Base-by-base conservation (phyloP, 2,329 filamentous ascomycete species). In the Botrytis fabae region DNA sequence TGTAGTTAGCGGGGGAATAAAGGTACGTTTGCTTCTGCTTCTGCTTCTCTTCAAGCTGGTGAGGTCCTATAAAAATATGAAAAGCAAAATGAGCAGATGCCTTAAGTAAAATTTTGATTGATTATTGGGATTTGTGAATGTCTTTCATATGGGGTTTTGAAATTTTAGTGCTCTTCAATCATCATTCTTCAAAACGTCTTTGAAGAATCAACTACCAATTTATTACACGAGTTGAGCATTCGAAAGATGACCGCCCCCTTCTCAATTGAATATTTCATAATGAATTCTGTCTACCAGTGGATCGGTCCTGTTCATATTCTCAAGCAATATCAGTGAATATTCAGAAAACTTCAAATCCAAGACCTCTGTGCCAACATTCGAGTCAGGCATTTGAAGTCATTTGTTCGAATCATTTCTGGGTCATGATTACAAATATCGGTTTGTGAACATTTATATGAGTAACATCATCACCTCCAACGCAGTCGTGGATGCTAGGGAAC, bases 131-230 rank as follows among this genome's bases (percentile, higher is more conserved):
- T 20, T 60, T 32, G 4, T 35, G 20, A 12, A 38, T 35, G 9
- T 8, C 10, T 4, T 35, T 35, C 6, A 2, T 5, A 38, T 25
- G 12, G 6, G 28, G 6, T 0, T 22, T 6, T 38, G 28, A 22
- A 9, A 16, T 54, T 28, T 28, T 9, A 12, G 12, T 60, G 18
- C 20, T 42, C 25, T n/a, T 12, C 22, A 10, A 18, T 7, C 18
- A 62, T 42, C 35, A 62, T 72, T 83, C 83, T 0, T 85, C 84
- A 81, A 90, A 90, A 87, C 90, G 90, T 20, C 82, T 82, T 74
- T 82, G 82, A 70, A 91, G 75, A 78, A 91, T 89, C 1, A 0
- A 73, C 82, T 62, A 91, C 79, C 12, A 82, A n/a, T 51, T n/a
- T 51, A 3, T n/a, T 14, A 10, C 5, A 25, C 6, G 22, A 57